A percentile compares a stretch with the other conserved stretches of the same genome.
Evolutionary conservation across 345 rosid genomes (phyloP).

Genomic region (Dipteronia dyeriana): DNA sequence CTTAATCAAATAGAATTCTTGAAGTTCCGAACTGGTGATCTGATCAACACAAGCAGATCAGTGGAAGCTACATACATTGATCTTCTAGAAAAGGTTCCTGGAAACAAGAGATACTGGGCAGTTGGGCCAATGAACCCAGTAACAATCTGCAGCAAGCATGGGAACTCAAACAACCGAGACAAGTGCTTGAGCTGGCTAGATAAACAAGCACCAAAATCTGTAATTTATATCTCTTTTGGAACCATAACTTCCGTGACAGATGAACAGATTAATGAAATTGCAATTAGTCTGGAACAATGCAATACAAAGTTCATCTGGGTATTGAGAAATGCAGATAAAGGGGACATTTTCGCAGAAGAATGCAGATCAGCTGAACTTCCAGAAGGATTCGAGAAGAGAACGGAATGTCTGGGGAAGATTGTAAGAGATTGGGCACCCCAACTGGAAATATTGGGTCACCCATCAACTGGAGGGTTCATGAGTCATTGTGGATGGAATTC

Average conservation of each 20-base stretch:
- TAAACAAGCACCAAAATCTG: conserved; percentile 21
- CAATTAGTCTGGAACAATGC: conserved; percentile 17
- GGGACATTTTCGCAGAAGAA: background rate
- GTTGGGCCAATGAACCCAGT: conserved; percentile 25
- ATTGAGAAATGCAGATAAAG: conserved; percentile 15
- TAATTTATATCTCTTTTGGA: conserved; percentile 28
- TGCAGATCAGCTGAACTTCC: background rate
- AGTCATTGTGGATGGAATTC: conserved; percentile 27
- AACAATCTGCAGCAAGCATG: background rate
- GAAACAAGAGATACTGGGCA: conserved; percentile 20
- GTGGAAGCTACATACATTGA: conserved; percentile 19
- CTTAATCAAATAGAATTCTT: conserved; percentile 10
- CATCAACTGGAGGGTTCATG: conserved; percentile 7
- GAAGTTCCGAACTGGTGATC: conserved; percentile 3
- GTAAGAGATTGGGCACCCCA: conserved; percentile 20
- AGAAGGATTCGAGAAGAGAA: background rate
- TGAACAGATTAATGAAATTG: conserved; percentile 27
- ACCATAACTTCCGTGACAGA: conserved; percentile 24
- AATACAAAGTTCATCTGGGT: conserved; percentile 18
- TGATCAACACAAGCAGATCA: conserved; percentile 23
- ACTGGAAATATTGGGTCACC: conserved; percentile 9
- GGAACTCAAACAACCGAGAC: background rate
- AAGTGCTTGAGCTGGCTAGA: conserved; percentile 31
- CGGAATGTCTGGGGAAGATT: background rate
- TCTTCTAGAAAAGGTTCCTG: background rate